These are phyloP conservation scores for Ophiostoma populinum DNA, from an alignment of 2,329 filamentous ascomycete species.

Conservation along the genomic window DNA sequence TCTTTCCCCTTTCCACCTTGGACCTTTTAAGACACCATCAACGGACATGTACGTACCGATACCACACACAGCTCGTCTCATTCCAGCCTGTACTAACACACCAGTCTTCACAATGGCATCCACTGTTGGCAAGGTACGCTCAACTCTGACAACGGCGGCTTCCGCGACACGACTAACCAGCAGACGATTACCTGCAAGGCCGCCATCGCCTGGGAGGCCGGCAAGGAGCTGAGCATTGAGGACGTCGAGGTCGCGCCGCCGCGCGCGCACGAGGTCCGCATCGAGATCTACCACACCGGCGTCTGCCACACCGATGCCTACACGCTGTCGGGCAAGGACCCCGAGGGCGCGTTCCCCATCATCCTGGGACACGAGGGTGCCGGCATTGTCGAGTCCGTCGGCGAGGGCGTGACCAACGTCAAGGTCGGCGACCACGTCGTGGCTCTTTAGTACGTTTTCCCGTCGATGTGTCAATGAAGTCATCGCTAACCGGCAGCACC, in stretches of 20 bases:
- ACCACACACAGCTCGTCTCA: not conserved
- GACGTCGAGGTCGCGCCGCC: conserved; percentile 84
- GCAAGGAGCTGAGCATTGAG: conserved; percentile 75
- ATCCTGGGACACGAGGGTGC: conserved; percentile 83
- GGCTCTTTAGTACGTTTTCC: conserved; percentile 59
- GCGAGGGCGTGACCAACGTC: conserved; percentile 83
- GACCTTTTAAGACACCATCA: not conserved
- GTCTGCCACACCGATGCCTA: conserved; percentile 98
- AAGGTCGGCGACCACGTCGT: conserved; percentile 84
- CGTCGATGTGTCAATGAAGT: not conserved
- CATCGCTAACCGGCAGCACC: no score
- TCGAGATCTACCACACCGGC: conserved; percentile 93
- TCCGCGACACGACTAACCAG: not conserved
- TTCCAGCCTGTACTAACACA: not conserved
- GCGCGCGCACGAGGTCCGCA: conserved; percentile 84
- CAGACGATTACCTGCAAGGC: conserved; percentile 95
- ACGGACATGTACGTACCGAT: not conserved
- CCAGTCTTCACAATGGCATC: conserved; percentile 24
- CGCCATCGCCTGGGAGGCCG: conserved; percentile 93
- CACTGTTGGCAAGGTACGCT: conserved; percentile 34
- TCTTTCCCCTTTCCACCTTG: not conserved
- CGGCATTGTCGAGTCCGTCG: conserved; percentile 78
- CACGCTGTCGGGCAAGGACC: conserved; percentile 89
- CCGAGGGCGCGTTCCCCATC: conserved; percentile 84
- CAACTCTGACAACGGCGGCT: not conserved